Base-by-base conservation (phyloP, 2,329 filamentous ascomycete genomes). In the Nigrospora oryzae region DNA sequence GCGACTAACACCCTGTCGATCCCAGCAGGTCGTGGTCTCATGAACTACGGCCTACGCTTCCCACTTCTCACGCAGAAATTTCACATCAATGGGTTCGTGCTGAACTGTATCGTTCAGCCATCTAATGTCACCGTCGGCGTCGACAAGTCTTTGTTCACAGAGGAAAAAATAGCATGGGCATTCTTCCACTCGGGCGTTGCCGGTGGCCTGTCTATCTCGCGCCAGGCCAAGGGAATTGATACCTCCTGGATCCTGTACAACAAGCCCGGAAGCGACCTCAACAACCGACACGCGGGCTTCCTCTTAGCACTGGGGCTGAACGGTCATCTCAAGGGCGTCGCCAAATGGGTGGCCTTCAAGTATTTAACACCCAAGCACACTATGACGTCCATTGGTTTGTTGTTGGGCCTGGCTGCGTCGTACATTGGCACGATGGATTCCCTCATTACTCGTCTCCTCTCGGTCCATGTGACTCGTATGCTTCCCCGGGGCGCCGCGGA, bases 241-340 rank as follows among this genome's bases (percentile, higher is more conserved):
- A 96, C 90, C 0, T 97, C 91, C 0, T 98, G 94, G 94, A 96
- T 98, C 53, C 76, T 96, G 32, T 98, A 94, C 73, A 98, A 98
- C 69, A 96, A 95, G 61, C 91, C 93, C 0, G 69, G 70, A 0
- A 77, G 81, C 34, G 93, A 98, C 43, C 74, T 96, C 13, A 96
- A 86, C 51, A 96, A 97, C 59, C 80, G 93, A n/a, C 93, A 98
- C 62, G 94, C 93, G 30, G 93, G 93, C 0, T 93, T 98, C 51
- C 68, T 98, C 37, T 74, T 98, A 1, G 93, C 89, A 5, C 73
- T 98, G 5, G 93, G 93, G 4, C 71, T 98, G 19, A 96, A 96
- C 55, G 94, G 93, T 0, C 94, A 98, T 65, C 71, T 98, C n/a
- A 93, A 88, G 54, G 85, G 82, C 8, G 78, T 98, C 28, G 93